Percentiles rank a stretch among this genome's conserved stretches.
Conservation (phyloP, 2,329 filamentous ascomycete genomes). For the Westerdykella ornata region DNA sequence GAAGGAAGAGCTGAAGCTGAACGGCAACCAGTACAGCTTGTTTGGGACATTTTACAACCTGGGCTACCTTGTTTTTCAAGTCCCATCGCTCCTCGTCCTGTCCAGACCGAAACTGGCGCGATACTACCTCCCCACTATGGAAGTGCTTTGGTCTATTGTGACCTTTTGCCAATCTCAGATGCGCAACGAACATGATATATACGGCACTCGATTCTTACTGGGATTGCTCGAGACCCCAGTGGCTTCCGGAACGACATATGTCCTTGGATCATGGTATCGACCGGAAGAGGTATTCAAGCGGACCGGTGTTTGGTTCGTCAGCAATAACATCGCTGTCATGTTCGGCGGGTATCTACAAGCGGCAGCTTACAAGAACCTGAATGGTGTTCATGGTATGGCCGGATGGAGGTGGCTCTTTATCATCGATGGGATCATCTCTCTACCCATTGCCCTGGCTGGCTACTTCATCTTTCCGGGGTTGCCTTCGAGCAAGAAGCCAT, state of each 20-base stretch:
- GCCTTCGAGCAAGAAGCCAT: conserved; percentile 45
- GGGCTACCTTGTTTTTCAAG: conserved; percentile 37
- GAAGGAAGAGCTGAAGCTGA: conserved; percentile 27
- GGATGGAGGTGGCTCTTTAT: conserved; percentile 52
- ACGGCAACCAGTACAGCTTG: conserved; percentile 53
- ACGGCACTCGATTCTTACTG: conserved; percentile 37
- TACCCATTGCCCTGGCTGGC: conserved; percentile 51
- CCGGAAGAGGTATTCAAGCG: conserved; percentile 48
- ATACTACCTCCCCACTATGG: conserved; percentile 36
- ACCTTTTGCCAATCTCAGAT: conserved; percentile 38
- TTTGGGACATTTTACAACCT: conserved; percentile 44
- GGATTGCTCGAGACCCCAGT: conserved; percentile 34
- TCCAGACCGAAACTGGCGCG: conserved; percentile 34
- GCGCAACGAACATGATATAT: conserved; percentile 35
- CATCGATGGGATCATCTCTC: conserved; percentile 51
- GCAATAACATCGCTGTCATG: conserved; percentile 50
- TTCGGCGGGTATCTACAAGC: conserved; percentile 54
- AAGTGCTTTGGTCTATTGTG: conserved; percentile 38
- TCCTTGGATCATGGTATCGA: conserved; percentile 39
- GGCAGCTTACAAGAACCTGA: conserved; percentile 48
- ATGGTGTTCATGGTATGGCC: conserved; percentile 42
- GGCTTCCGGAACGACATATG: conserved; percentile 33
- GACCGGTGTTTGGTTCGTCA: conserved; percentile 50
- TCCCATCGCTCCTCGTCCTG: conserved; percentile 35
- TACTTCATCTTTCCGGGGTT: conserved; percentile 51